Evolutionary conservation across 331 rosid genomes (phyloP).

Genomic region (Rosa hybrid): DNA sequence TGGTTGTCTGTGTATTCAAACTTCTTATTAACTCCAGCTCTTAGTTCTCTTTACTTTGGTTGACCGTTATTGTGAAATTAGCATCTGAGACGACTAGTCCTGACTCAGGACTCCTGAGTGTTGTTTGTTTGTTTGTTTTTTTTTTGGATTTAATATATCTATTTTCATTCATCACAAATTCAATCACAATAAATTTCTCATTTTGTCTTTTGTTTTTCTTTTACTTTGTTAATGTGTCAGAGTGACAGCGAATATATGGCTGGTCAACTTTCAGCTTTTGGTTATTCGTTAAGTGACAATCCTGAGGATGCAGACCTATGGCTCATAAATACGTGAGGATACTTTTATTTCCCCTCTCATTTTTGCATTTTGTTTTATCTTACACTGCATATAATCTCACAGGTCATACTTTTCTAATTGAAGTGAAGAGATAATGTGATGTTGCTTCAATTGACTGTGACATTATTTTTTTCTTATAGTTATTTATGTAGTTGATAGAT

Average conservation of each 20-base stretch:
- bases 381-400: neutral
- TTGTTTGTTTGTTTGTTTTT: neutral
- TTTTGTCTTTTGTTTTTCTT: neutral
- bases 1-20: neutral
- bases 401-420: neutral
- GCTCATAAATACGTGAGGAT: conserved; percentile 91
- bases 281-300: conserved; percentile 73
- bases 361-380: neutral
- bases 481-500: neutral
- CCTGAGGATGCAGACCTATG: conserved; percentile 92
- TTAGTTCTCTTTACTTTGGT: neutral
- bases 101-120: no score
- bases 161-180: neutral
- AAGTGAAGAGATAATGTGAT: neutral
- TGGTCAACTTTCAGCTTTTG: conserved; percentile 94
- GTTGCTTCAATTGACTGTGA: neutral
- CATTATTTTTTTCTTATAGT: conserved; percentile 5
- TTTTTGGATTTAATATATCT: neutral
- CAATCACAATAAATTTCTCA: neutral
- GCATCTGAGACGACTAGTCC: neutral
- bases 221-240: conserved; percentile 34
- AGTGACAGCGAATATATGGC: conserved; percentile 99
- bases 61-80: neutral
- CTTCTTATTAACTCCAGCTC: neutral
- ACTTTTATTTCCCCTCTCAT: conserved; percentile 10